Evolutionary conservation across 352 stramenopile genomes (phyloP).

Genomic region (Plasmopara muralis): DNA sequence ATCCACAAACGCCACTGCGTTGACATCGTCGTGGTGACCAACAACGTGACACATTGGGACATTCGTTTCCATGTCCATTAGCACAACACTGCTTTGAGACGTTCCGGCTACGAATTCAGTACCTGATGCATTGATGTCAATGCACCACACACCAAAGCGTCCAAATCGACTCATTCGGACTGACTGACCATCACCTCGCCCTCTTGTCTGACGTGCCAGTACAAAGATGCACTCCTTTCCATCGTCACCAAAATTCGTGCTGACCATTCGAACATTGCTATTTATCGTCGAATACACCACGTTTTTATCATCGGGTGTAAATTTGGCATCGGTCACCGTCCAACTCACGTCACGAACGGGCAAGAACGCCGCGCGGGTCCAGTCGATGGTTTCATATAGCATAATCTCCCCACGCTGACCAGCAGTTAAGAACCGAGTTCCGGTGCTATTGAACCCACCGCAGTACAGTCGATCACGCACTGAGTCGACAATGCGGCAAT

Average conservation of each 20-base stretch:
- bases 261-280: slow-evolving; percentile 78
- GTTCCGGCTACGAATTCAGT: slow-evolving; percentile 81
- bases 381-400: slow-evolving; percentile 69
- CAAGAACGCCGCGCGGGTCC: slow-evolving; percentile 40
- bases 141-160: slow-evolving; percentile 70
- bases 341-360: slow-evolving; percentile 71
- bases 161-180: slow-evolving; percentile 26
- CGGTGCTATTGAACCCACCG: slow-evolving; percentile 67
- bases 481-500: slow-evolving; percentile 63
- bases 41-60: slow-evolving; percentile 61
- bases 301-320: slow-evolving; percentile 59
- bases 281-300: slow-evolving; percentile 80
- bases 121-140: slow-evolving; percentile 67
- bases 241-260: slow-evolving; percentile 45
- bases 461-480: slow-evolving; percentile 73
- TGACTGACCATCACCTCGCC: slow-evolving; percentile 9
- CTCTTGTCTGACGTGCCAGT: slow-evolving; percentile 20
- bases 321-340: slow-evolving; percentile 83
- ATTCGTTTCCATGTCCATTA: slow-evolving; percentile 77
- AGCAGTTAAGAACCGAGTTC: slow-evolving; percentile 58
- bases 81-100: slow-evolving; percentile 60
- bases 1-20: slow-evolving; percentile 81
- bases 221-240: slow-evolving; percentile 49
- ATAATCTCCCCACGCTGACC: slow-evolving; percentile 62
- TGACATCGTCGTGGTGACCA: slow-evolving; percentile 74